Evolutionary conservation across 176 grass and related monocot genomes (phyloP), one percentile per base, ranked within the genome.

Genomic region (Hyparrhenia diplandra): DNA sequence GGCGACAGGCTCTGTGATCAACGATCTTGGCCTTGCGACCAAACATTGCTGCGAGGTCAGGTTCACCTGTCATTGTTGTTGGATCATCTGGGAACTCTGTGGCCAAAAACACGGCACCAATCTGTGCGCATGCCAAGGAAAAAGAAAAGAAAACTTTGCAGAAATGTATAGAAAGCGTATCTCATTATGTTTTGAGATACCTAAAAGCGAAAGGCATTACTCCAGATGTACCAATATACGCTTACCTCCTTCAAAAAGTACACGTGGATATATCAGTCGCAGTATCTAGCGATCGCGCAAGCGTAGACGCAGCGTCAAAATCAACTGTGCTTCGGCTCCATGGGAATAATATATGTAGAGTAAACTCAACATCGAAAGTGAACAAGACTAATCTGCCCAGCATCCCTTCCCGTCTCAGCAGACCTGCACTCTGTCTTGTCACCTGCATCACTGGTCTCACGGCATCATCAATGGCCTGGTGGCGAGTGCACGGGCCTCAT

Each of bases 391-490:
- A 32, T 17, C 51, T 60, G n/a, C n/a, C 13, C 32, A 18, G 71
- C n/a, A n/a, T n/a, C 64, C 32, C 27, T 43, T 45, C 25, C 63
- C 11, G 45, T 65, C 78, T 85, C 65, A 51, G 67, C 71, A 24
- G 77, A 81, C 55, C 65, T 46, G 55, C 72, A 47, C 71, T 85
- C 72, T 64, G 77, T 64, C 24, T 73, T 41, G 37, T 67, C 73
- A 67, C 47, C 83, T 82, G 83, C 88, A 89, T 86, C 86, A 89
- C 82, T 89, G 88, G 65, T 73, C 82, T 58, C 60, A 47, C n/a
- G n/a, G n/a, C 59, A 49, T 78, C 18, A 78, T 45, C 62, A 17
- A 34, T 29, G 29, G 61, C 63, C 27, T 23, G 29, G 49, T 31
- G 18, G 78, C 67, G 9, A 59, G 61, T 46, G 55, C 42, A 41